phyloP scores from a whole-genome alignment of 1,284 basidiomycete species.

The Neotropicomus parvogracilis region DNA sequence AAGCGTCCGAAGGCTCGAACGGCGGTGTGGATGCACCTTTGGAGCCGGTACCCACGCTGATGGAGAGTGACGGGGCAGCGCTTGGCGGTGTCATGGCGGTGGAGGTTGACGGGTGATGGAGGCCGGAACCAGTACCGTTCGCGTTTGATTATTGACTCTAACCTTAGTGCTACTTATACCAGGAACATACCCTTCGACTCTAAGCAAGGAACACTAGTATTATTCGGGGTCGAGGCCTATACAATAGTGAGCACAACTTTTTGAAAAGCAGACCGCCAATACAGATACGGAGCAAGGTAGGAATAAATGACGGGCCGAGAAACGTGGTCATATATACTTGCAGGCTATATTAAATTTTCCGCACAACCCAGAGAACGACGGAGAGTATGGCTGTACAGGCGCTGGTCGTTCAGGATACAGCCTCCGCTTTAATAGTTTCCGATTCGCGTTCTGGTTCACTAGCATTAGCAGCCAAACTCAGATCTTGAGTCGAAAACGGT shows the following conservation, averaged over 20 bases:
- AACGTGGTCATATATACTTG: constrained; percentile 36
- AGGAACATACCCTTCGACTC: constrained; percentile 11
- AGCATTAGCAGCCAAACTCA: constrained; percentile 51
- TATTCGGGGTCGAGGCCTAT: constrained; percentile 31
- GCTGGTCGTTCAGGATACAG: constrained; percentile 27
- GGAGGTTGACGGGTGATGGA: constrained; percentile 38
- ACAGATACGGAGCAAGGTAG: constrained; percentile 37
- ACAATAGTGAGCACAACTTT: constrained; percentile 33
- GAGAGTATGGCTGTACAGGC: constrained; percentile 22
- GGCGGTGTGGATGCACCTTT: constrained; percentile 45
- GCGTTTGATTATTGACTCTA: constrained; percentile 11
- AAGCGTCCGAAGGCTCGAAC: constrained; percentile 37
- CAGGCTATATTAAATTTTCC: constrained; percentile 32
- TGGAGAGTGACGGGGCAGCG: constrained; percentile 34
- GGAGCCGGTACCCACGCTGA: constrained; percentile 47
- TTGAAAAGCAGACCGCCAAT: constrained; percentile 30
- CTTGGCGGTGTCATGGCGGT: constrained; percentile 42
- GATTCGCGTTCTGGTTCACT: constrained; percentile 54
- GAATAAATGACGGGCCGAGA: constrained; percentile 33
- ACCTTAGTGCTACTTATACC: constrained; percentile 21
- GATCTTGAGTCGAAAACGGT: constrained; percentile 60
- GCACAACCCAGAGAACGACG: constrained; percentile 27
- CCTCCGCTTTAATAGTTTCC: constrained; percentile 48
- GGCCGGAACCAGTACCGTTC: constrained; percentile 16
- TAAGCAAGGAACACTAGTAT: constrained; percentile 25